Percentiles rank a stretch among this genome's conserved stretches.
Conservation (phyloP, 331 rosid genomes). For the Pyracantha coccinea region DNA sequence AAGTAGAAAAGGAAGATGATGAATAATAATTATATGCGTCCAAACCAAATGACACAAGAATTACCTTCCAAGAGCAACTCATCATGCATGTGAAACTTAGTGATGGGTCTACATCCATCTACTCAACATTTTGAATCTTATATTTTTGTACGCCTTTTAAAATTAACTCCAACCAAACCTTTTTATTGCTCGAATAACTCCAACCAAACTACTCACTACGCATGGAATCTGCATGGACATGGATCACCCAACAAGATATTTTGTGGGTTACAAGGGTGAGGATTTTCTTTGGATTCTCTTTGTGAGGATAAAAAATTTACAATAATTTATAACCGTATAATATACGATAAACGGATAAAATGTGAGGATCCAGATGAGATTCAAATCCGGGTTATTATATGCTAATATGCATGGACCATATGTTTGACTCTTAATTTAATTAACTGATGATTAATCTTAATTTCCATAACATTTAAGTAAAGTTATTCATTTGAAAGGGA, state of each 20-base stretch:
- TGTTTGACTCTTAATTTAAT: neutral
- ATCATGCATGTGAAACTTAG: neutral
- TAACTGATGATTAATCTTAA: neutral
- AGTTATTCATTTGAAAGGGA: neutral
- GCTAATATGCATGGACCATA: no score
- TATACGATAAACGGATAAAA: no score
- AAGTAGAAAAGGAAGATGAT: neutral
- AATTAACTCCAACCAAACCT: neutral
- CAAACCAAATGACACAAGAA: neutral
- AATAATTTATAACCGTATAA: fast-evolving
- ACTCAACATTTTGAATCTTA: neutral
- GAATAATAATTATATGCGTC: neutral
- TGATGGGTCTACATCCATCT: constrained; percentile 8
- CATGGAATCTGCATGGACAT: neutral
- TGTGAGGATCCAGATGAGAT: no score
- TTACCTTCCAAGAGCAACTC: neutral
- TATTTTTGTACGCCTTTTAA: neutral
- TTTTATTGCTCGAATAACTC: no score
- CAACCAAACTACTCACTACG: neutral
- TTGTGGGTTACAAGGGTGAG: no score
- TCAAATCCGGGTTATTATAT: no score
- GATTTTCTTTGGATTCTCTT: fast-evolving
- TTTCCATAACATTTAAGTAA: neutral
- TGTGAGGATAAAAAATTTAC: no score
- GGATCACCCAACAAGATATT: neutral